Evolutionary conservation across 768 basidiomycete genomes (phyloP), one percentile per base, ranked within the genome.

Genomic region (Collybiopsis confluens): DNA sequence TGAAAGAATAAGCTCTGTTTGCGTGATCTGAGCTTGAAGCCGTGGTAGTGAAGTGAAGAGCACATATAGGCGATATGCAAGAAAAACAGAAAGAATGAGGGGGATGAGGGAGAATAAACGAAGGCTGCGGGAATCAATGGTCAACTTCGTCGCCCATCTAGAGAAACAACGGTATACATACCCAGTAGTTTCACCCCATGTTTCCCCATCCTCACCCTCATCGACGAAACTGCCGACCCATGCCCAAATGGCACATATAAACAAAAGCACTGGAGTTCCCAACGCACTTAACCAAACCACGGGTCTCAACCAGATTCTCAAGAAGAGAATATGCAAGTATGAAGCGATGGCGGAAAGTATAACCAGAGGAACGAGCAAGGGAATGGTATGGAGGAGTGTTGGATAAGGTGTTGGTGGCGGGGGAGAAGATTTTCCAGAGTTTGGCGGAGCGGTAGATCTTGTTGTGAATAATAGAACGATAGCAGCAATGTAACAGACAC

Each of bases 41-140:
- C 7, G 16, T 26, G 49, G 24, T 15, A 6, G 3, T 20, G 33
- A 13, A n/a, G 40, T 42, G 27, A 36, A 35, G 26, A 48, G 30
- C 4, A 15, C n/a, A 23, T 24, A 51, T n/a, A 96, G 77, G 57
- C 86, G 63, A 54, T 86, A 70, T 27, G 93, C 73, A 23, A 88
- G 80, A 58, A 86, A 64, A 46, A 88, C 58, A 0, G 88, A 83
- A 27, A 93, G 73, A 1, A 76, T 69, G 27, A 94, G 78, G 6
- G 92, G 90, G 35, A 91, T 65, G 26, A 92, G 60, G 3, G 92
- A 80, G 68, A 93, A 92, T 43, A 93, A 63, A 24, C 94, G 83
- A 2, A 95, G 77, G 7, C 89, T 81, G 21, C 54, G 42, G 51
- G 5, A 27, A 42, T 16, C 64, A 38, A 41, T 62, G 37, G 56